Conservation (phyloP, 768 basidiomycete genomes). For the Suillus luteus region DNA sequence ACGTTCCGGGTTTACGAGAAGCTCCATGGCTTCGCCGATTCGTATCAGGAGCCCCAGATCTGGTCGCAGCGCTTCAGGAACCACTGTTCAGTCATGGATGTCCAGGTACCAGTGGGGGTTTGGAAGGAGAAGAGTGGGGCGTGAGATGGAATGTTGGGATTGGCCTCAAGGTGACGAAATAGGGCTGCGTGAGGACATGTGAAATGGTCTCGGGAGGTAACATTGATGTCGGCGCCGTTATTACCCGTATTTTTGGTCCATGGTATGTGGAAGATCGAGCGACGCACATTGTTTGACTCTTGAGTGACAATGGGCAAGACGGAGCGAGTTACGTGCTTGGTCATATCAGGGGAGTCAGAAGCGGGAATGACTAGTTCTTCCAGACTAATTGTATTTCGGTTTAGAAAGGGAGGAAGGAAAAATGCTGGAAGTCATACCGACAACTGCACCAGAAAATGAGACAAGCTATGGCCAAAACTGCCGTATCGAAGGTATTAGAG, state of each 20-base stretch:
- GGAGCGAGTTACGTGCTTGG: neutral
- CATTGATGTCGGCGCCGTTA: constrained; percentile 29
- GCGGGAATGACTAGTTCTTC: neutral
- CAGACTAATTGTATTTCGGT: constrained; percentile 7
- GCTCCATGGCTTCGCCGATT: neutral
- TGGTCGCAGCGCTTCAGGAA: constrained; percentile 6
- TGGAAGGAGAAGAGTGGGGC: constrained; percentile 14
- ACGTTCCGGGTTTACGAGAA: neutral
- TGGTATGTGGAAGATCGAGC: constrained; percentile 33
- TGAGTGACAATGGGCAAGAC: constrained; percentile 1
- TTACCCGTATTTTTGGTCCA: constrained; percentile 37
- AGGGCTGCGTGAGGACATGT: constrained; percentile 26
- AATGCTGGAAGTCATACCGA: constrained; percentile 1
- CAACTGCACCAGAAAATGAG: neutral
- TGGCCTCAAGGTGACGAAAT: constrained; percentile 23
- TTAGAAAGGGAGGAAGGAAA: constrained; percentile 8
- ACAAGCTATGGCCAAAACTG: neutral
- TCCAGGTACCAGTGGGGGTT: neutral
- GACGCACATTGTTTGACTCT: constrained; percentile 2
- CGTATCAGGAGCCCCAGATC: neutral
- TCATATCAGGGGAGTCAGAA: neutral
- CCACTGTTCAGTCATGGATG: constrained; percentile 4
- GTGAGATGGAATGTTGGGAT: constrained; percentile 17
- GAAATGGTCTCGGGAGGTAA: constrained; percentile 22
- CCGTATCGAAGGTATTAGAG: neutral